Percentiles rank a stretch among this genome's conserved stretches.
phyloP scores from a whole-genome alignment of 2,329 filamentous ascomycete genomes.

The Colletotrichum zoysiae region DNA sequence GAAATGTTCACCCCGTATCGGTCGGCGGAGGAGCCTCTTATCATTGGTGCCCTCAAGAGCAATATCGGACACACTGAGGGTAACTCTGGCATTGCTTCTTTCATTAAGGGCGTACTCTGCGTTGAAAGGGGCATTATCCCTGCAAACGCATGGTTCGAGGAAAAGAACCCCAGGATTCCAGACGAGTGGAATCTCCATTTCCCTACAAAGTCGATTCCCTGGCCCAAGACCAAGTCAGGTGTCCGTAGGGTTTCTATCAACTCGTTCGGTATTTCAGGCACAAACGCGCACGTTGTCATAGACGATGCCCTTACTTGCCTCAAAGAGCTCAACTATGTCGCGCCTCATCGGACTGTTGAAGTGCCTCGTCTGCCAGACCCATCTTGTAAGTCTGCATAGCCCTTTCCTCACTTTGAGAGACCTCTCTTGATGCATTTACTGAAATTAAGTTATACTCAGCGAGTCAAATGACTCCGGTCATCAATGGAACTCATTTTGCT shows the following conservation, averaged over 20 bases:
- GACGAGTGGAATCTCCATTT: conserved; percentile 48
- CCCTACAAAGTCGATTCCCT: conserved; percentile 44
- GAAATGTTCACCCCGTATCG: conserved; percentile 56
- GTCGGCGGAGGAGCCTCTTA: conserved; percentile 49
- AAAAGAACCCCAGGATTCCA: conserved; percentile 47
- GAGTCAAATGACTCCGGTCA: neutral
- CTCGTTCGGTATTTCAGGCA: conserved; percentile 31
- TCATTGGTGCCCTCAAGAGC: conserved; percentile 29
- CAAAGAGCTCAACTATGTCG: neutral
- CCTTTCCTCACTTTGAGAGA: neutral
- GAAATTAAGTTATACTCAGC: neutral
- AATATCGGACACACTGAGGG: conserved; percentile 47
- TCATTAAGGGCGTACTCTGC: conserved; percentile 47
- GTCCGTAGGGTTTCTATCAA: conserved; percentile 66
- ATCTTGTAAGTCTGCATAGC: neutral
- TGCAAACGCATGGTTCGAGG: conserved; percentile 47
- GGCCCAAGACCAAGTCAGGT: conserved; percentile 48
- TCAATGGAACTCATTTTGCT: neutral
- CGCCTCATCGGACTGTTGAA: conserved; percentile 4
- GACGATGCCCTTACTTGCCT: neutral
- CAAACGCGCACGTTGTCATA: neutral
- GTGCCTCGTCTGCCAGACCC: neutral
- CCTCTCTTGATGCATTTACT: neutral
- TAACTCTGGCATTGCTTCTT: conserved; percentile 41
- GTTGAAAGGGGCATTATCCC: conserved; percentile 48